Conservation (phyloP, 2,329 filamentous ascomycete genomes). For the Magnaporthiopsis rhizophila region DNA sequence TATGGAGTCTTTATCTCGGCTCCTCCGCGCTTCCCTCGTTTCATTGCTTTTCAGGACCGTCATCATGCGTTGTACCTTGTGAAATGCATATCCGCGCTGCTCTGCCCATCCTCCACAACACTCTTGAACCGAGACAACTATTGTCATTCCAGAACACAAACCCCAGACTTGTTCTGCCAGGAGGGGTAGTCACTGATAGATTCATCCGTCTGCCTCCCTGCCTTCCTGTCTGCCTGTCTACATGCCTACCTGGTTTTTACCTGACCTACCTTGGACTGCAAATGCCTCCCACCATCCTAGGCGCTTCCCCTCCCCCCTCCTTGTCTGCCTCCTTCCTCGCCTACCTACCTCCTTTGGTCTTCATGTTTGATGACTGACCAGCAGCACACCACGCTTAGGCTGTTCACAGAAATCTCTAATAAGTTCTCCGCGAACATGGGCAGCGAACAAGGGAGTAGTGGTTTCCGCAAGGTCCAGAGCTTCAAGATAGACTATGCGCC, state of each 20-base stretch:
- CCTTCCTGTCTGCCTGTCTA: no score
- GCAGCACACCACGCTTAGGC: not conserved
- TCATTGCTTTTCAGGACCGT: not conserved
- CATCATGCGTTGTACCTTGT: not conserved
- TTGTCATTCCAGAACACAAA: not conserved
- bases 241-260: no score
- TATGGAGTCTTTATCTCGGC: conserved; percentile 1
- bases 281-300: not conserved
- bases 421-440: conserved; percentile 36
- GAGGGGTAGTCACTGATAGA: not conserved
- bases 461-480: conserved; percentile 77
- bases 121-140: not conserved
- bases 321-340: not conserved
- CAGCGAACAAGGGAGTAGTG: conserved; percentile 37
- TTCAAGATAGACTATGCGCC: conserved; percentile 89
- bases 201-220: not conserved
- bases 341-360: not conserved
- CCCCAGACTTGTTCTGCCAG: not conserved
- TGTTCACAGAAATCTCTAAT: conserved; percentile 1
- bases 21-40: not conserved
- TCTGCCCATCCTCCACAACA: not conserved
- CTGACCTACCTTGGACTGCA: not conserved
- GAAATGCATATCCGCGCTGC: not conserved
- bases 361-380: not conserved
- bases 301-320: not conserved